Percentiles rank a stretch among this genome's conserved stretches.
phyloP scores from a whole-genome alignment of 2,329 filamentous ascomycete genomes.

The Aspergillus felis region DNA sequence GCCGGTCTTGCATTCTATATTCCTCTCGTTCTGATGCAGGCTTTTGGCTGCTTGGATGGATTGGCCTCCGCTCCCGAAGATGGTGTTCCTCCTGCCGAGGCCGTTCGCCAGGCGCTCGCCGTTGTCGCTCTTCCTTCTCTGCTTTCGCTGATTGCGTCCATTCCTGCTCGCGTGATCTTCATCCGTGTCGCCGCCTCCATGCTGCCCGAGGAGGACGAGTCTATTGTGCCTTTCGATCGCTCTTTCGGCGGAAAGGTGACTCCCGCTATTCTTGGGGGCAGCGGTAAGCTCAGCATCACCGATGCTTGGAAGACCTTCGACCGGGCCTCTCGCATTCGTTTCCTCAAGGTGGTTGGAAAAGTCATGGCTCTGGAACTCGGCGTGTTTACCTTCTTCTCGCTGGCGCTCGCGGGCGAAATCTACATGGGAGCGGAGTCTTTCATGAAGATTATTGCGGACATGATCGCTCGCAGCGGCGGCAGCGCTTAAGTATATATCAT shows the following conservation, averaged over 20 bases:
- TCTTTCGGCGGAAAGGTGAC: constrained; percentile 74
- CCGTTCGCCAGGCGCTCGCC: constrained; percentile 32
- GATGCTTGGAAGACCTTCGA: constrained; percentile 80
- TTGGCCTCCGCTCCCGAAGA: constrained; percentile 25
- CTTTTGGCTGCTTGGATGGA: constrained; percentile 39
- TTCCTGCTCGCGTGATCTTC: constrained; percentile 74
- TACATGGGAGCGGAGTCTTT: constrained; percentile 39
- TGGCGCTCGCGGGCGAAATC: constrained; percentile 52
- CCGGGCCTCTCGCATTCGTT: constrained; percentile 65
- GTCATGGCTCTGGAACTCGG: constrained; percentile 55
- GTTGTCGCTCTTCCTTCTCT: constrained; percentile 42
- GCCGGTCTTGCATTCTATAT: constrained; percentile 45
- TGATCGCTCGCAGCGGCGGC: neutral
- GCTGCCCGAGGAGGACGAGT: constrained; percentile 73
- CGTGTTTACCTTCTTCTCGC: constrained; percentile 45
- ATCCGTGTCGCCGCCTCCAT: constrained; percentile 83
- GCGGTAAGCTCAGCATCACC: constrained; percentile 64
- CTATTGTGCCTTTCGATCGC: constrained; percentile 87
- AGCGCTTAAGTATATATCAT: neutral
- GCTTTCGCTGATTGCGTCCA: constrained; percentile 59
- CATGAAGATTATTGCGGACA: constrained; percentile 13
- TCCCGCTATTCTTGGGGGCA: constrained; percentile 69
- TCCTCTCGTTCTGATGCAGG: constrained; percentile 45
- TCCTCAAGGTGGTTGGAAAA: constrained; percentile 74
- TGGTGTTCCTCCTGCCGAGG: constrained; percentile 29